Evolutionary conservation across 176 grass and related monocot species (phyloP), one percentile per base, ranked within the genome.

Genomic region (Oryza rufipogon): DNA sequence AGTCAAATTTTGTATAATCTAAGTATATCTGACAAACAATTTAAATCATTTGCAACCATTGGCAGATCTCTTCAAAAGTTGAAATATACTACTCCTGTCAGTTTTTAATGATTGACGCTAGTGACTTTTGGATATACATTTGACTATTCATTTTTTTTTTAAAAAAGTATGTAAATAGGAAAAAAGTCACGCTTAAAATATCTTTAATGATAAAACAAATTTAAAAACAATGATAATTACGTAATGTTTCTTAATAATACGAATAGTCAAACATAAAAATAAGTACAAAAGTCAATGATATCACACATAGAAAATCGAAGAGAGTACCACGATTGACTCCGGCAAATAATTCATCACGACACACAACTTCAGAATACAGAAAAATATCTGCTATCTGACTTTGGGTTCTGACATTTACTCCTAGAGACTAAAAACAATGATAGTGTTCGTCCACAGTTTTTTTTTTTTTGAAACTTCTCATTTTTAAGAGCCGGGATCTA

Each of bases 341-440:
- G 3, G 45, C 4, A 63, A 19, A 47, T 63, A 9, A 28, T 76
- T 52, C 28, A 38, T 76, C 32, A 34, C 13, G 9, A 15, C 39
- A 56, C 9, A 30, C 76, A 66, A 74, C 30, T 54, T 74, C 45
- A 17, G 10, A 17, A 28, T 46, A 63, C 10, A 25, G 13, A 13
- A 30, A 73, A 66, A 8, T 38, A 26, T 9, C 45, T 30, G 71
- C 32, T 44, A 7, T 77, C 64, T 69, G 73, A 84, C 44, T 67
- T 54, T 23, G 2, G 17, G 6, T 4, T 78, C 74, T 85, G 74
- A 73, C 76, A 73, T 79, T 51, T 48, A 80, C 25, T 49, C 56
- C 30, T 1, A 5, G 7, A 46, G 11, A 56, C 20, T 6, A 54
- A 5, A 66, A 66, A 25, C 1, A 46, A 46, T 33, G 16, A 26